A percentile compares a stretch with the other conserved stretches of the same genome.
phyloP scores from a whole-genome alignment of 305 asterid species.

The Fraxinus nigra region DNA sequence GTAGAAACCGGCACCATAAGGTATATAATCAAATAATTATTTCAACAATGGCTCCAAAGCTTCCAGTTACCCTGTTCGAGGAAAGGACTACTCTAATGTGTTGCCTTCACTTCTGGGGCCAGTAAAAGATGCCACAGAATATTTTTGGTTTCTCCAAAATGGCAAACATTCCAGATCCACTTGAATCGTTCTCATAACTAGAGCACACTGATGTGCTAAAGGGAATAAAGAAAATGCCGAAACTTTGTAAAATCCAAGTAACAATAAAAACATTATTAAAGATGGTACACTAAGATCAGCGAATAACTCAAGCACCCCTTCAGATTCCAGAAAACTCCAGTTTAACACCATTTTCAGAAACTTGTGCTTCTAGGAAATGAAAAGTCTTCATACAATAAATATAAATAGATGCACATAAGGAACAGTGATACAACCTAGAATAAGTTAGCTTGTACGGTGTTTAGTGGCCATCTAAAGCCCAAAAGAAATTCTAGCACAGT shows the following conservation, averaged over 20 bases:
- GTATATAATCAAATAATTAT: neutral
- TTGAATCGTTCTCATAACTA: conserved; percentile 2
- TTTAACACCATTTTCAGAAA: neutral
- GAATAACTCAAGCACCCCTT: neutral
- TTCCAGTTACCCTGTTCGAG: neutral
- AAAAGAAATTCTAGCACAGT: neutral
- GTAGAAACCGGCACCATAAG: neutral
- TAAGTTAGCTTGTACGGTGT: neutral
- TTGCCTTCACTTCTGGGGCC: conserved; percentile 15
- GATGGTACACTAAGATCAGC: neutral
- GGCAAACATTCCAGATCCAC: neutral
- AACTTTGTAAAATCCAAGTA: neutral
- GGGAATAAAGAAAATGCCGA: neutral
- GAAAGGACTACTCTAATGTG: neutral
- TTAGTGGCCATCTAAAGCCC: neutral
- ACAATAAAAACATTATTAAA: conserved; percentile 1
- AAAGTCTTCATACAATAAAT: neutral
- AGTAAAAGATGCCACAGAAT: neutral
- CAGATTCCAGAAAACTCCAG: neutral
- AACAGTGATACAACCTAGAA: neutral
- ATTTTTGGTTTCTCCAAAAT: neutral
- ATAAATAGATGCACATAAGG: neutral
- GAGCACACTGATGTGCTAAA: neutral
- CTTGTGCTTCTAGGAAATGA: neutral
- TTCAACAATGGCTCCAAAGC: neutral